Evolutionary conservation across 257 asterid genomes (phyloP), one percentile per base, ranked within the genome.

Genomic region (Scutellaria baicalensis): DNA sequence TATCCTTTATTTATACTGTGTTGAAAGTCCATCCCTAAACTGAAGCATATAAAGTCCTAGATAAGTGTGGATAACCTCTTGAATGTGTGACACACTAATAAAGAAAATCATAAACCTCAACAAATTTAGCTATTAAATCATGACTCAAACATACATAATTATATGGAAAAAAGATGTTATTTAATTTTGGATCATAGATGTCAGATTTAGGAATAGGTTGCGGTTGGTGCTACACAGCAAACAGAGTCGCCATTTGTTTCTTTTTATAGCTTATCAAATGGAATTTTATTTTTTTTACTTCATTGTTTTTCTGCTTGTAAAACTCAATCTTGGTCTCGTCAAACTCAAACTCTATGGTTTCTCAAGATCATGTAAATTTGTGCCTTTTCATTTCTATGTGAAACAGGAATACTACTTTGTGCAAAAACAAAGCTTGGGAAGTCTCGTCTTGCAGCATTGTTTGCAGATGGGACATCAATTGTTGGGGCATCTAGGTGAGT

Each of bases 391-490:
- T 51, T 72, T 73, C 14, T 62, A 39, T 74, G 59, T 72, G 57
- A 72, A 36, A 75, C 49, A 93, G 99, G 99, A 68, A 69, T 94
- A 75, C 80, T 94, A 75, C 99, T 94, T 73, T 94, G 99, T 85
- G 99, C 97, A 55, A 94, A 91, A 77, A 87, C 96, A 51, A 88
- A 87, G 83, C 78, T 69, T 3, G 89, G 95, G 1, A 94, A 91
- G 84, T 84, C 96, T 75, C 77, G 84, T 78, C 92, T 94, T 66
- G 90, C 99, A 44, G 86, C 96, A 20, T 83, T 79, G 80, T 94
- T 94, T 27, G 96, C 99, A 51, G 96, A 89, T 71, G 97, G 96
- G 69, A 91, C 99, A 38, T 89, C 99, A 57, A 70, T 65, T 80
- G 82, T 89, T 60, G 81, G 78, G 70, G 69, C 76, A 62, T 74